phyloP scores from a whole-genome alignment of 2,329 filamentous ascomycete genomes.

The Blumeria graminis region DNA sequence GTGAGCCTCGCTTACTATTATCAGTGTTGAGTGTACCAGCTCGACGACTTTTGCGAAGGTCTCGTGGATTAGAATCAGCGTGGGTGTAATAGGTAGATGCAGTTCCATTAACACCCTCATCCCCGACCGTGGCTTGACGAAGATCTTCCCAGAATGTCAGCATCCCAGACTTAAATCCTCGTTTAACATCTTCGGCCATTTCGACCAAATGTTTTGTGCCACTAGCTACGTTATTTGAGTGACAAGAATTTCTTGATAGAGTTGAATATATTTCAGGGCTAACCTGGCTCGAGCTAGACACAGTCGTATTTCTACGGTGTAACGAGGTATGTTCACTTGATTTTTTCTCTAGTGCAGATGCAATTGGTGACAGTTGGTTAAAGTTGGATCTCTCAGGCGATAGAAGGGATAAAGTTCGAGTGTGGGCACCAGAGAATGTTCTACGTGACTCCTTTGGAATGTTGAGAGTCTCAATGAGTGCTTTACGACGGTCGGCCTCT shows the following conservation, averaged over 20 bases:
- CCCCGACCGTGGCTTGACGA: constrained; percentile 81
- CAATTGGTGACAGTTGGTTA: constrained; percentile 6
- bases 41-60: constrained; percentile 16
- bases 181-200: constrained; percentile 46
- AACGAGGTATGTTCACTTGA: constrained; percentile 5
- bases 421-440: constrained; percentile 39
- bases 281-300: constrained; percentile 13
- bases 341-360: constrained; percentile 16
- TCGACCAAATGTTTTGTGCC: constrained; percentile 21
- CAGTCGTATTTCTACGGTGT: constrained; percentile 10
- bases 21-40: constrained; percentile 8
- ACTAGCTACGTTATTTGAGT: constrained; percentile 13
- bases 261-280: constrained; percentile 9
- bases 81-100: constrained; percentile 10
- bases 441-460: constrained; percentile 23
- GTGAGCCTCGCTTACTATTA: constrained; percentile 3
- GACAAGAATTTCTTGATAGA: constrained; percentile 14
- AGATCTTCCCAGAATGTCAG: constrained; percentile 93
- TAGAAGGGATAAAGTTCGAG: constrained; percentile 50
- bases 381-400: constrained; percentile 27
- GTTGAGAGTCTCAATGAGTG: constrained; percentile 29
- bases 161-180: constrained; percentile 33
- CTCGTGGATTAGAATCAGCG: constrained; percentile 12
- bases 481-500: constrained; percentile 53
- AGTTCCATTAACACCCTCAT: constrained; percentile 49